Conservation (phyloP, 2,329 filamentous ascomycete genomes). For the Aspergillus arachidicola region DNA sequence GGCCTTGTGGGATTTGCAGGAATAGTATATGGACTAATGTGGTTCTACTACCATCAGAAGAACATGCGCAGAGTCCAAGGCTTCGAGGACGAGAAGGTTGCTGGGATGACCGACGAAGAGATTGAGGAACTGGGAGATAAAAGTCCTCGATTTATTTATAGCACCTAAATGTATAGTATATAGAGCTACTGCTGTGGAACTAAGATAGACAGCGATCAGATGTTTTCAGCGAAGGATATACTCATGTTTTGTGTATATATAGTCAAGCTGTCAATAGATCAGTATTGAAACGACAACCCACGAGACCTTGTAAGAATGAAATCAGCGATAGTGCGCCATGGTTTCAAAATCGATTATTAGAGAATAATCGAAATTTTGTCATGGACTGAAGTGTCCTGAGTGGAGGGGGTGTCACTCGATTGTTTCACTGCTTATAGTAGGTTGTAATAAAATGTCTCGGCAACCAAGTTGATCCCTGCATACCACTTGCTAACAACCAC, state of each 20-base stretch:
- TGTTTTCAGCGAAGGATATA: background rate
- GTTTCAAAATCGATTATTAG: background rate
- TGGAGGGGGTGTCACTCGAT: background rate
- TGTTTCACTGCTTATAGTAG: background rate
- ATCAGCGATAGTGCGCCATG: background rate
- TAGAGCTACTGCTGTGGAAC: background rate
- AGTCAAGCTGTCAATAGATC: background rate
- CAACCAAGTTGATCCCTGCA: background rate
- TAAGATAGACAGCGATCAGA: background rate
- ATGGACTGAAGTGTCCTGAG: background rate
- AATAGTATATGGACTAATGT: conserved; percentile 57
- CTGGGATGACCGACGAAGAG: conserved; percentile 43
- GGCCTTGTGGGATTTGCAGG: conserved; percentile 60
- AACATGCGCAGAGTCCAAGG: conserved; percentile 49
- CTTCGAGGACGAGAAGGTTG: conserved; percentile 41
- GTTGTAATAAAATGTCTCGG: background rate
- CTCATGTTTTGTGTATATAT: background rate
- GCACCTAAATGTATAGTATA: conserved; percentile 29
- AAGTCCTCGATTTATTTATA: conserved; percentile 45
- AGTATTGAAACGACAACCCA: background rate
- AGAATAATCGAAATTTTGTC: background rate
- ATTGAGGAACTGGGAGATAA: conserved; percentile 48
- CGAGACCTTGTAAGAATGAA: background rate
- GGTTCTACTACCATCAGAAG: conserved; percentile 53
- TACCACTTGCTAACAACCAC: background rate